These are phyloP conservation scores for Tremella mesenterica DNA, from an alignment of 768 basidiomycete genomes.

Conservation along the genomic window DNA sequence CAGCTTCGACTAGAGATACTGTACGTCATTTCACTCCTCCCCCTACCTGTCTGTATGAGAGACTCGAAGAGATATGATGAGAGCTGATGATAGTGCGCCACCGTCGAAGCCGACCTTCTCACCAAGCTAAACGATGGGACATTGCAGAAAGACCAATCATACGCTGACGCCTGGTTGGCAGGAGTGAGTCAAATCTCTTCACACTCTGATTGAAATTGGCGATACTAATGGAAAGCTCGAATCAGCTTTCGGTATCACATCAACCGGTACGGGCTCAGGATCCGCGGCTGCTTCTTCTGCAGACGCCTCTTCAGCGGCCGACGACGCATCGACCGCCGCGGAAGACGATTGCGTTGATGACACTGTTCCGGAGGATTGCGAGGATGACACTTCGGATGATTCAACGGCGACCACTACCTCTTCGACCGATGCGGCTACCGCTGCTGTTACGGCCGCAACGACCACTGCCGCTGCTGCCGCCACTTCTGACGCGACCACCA, in stretches of 20 bases:
- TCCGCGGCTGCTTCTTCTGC: constrained; percentile 2
- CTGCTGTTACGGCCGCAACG: constrained; percentile 3
- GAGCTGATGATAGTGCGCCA: constrained; percentile 12
- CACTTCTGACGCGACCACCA: neutral
- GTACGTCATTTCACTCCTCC: constrained; percentile 1
- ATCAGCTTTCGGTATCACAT: constrained; percentile 22
- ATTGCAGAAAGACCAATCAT: constrained; percentile 17
- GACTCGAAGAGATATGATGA: neutral
- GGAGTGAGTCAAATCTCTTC: constrained; percentile 11
- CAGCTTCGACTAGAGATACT: constrained; percentile 19
- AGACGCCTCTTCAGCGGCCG: constrained; percentile 6
- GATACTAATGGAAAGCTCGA: constrained; percentile 16
- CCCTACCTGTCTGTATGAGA: neutral
- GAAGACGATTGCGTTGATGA: too few species aligned
- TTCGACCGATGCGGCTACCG: constrained; percentile 7
- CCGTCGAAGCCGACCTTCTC: constrained; percentile 15
- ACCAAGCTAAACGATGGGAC: constrained; percentile 11
- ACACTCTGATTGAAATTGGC: neutral
- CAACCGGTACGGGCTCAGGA: constrained; percentile 12
- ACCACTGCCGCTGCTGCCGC: constrained; percentile 3
- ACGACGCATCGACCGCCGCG: constrained; percentile 5
- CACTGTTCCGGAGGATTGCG: too few species aligned
- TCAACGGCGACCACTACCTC: constrained; percentile 3
- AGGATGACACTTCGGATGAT: neutral
- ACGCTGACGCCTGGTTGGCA: constrained; percentile 26